Base-by-base conservation (phyloP, 2,329 filamentous ascomycete genomes). In the Botrytis squamosa region DNA sequence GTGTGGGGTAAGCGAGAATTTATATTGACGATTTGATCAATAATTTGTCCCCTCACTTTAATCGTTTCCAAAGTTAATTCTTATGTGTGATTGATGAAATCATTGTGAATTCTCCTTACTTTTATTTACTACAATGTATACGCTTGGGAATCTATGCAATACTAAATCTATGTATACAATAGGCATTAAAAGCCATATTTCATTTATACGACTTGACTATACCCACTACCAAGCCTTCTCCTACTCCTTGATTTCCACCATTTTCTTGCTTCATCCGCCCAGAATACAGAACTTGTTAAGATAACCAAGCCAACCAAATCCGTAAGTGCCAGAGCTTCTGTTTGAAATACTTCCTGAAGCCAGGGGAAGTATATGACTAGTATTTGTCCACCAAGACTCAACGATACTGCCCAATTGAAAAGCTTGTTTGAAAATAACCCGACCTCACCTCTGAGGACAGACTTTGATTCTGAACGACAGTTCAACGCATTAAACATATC, bases 401-500 rank as follows among this genome's bases (percentile, higher is more conserved):
- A 90, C 14, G 92, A 88, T 3, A 99, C 96, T 0, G 96, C 95
- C 86, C 95, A 97, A 83, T 98, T 98, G 85, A 99, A 99, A 83
- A 99, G 92, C 75, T 90, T 92, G 81, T 99, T 99, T 14, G 91
- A 90, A 73, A 96, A 92, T 20, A 97, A 82, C 14, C 92, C 90
- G 69, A 97, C 87, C 81, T 99, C 95, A 59, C 96, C 95, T 40
- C 92, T 88, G 5, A 99, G 88, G 8, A 99, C 87, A 18, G 93
- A 97, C 82, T 98, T 98, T 76, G 89, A 90, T 81, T 97, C 95
- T 12, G 93, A 97, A 66, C 96, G 93, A 83, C 96, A 99, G 25
- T 93, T 92, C 36, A 99, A 86, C 2, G 96, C 96, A 83, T 99
- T 98, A 86, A 98, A 98, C 96, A 99, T 99, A 86, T 99, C 96